Evolutionary conservation across 1,284 basidiomycete species (phyloP).

Genomic region (Cryptococcus sp.): DNA sequence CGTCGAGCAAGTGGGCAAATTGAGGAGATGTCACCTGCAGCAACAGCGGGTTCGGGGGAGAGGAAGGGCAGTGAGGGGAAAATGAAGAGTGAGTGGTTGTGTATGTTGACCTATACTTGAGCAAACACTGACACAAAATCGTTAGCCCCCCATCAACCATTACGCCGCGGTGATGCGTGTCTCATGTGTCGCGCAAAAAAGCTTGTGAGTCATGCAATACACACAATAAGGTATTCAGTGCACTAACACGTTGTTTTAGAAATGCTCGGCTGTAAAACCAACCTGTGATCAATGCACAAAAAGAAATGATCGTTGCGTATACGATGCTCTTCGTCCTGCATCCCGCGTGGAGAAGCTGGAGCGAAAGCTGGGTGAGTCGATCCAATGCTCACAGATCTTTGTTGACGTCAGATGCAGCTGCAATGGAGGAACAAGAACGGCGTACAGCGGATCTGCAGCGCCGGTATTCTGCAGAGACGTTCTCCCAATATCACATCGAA

Average conservation of each 20-base stretch:
- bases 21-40: too few relatives aligned
- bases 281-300: constrained; percentile 36
- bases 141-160: constrained; percentile 16
- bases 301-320: constrained; percentile 33
- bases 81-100: too few relatives aligned
- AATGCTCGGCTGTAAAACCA: constrained; percentile 38
- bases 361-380: constrained; percentile 25
- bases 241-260: constrained; percentile 16
- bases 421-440: constrained; percentile 28
- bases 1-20: neutral
- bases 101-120: too few relatives aligned
- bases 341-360: constrained; percentile 36
- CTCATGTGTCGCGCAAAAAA: constrained; percentile 44
- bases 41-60: neutral
- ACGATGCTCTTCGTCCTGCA: constrained; percentile 34
- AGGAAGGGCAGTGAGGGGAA: too few relatives aligned
- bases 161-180: constrained; percentile 38
- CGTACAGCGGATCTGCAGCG: constrained; percentile 1
- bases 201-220: constrained; percentile 23
- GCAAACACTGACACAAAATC: neutral
- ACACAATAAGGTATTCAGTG: too few relatives aligned
- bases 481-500: too few relatives aligned
- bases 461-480: too few relatives aligned
- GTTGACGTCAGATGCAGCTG: constrained; percentile 13
- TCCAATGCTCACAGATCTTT: neutral